phyloP scores from a whole-genome alignment of 129 eudicot genomes.

The Arctium minus region DNA sequence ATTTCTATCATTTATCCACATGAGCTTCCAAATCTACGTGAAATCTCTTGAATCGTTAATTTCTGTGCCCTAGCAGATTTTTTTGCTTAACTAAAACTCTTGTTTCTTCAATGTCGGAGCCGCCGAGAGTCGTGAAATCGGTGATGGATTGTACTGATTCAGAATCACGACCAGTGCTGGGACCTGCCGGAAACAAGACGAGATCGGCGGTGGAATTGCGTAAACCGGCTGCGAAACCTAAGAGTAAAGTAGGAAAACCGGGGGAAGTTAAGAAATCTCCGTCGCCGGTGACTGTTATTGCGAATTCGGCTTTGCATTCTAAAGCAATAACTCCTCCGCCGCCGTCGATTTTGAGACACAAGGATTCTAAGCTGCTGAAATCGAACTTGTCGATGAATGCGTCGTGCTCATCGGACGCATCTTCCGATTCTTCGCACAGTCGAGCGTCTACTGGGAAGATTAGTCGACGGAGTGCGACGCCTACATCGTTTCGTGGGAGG shows the following conservation, averaged over 20 bases:
- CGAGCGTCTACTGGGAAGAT: conserved; percentile 70
- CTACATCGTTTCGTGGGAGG: conserved; percentile 30
- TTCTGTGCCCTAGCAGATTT: conserved; percentile 30
- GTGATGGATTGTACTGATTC: conserved; percentile 46
- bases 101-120: conserved; percentile 50
- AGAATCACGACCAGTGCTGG: conserved; percentile 72
- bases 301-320: conserved; percentile 27
- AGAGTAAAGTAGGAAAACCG: conserved; percentile 31
- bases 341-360: conserved; percentile 44
- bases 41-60: conserved; percentile 10
- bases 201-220: conserved; percentile 48
- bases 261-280: conserved; percentile 43
- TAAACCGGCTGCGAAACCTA: conserved; percentile 57
- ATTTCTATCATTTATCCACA: background rate
- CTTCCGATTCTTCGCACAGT: conserved; percentile 77
- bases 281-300: conserved; percentile 20
- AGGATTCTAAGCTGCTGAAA: conserved; percentile 27
- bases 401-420: conserved; percentile 95
- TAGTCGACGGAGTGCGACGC: conserved; percentile 40
- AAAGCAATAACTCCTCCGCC: conserved; percentile 21
- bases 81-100: background rate
- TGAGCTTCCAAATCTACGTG: conserved; percentile 10
- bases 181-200: conserved; percentile 84
- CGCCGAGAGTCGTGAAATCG: conserved; percentile 43
- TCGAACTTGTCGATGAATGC: conserved; percentile 61